Evolutionary conservation across 352 stramenopile genomes (phyloP).

Genomic region (Aphanomyces euteiches): DNA sequence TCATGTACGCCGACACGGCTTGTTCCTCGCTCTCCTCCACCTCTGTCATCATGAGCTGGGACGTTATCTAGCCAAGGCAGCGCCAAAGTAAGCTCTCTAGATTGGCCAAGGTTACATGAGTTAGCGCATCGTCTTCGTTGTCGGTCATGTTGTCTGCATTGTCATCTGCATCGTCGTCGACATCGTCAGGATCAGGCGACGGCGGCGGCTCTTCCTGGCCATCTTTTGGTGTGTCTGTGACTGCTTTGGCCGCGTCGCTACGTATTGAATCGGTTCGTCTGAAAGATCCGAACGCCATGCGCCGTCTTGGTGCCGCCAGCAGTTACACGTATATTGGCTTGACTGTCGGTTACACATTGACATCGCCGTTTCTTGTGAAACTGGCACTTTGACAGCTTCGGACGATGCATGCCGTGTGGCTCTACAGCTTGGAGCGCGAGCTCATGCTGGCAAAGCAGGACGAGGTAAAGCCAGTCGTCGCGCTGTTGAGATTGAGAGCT

Average conservation of each 20-base stretch:
- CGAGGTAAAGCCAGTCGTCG: neutral
- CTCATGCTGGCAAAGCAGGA: conserved; percentile 25
- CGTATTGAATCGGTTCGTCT: too few relatives aligned
- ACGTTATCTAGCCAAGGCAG: conserved; percentile 12
- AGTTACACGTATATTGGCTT: neutral
- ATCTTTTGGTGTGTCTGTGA: too few relatives aligned
- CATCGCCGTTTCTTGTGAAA: neutral
- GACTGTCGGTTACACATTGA: conserved; percentile 3
- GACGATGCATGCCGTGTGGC: conserved; percentile 27
- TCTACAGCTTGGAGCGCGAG: conserved; percentile 28
- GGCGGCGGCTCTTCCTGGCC: too few relatives aligned
- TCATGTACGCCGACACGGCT: conserved; percentile 64
- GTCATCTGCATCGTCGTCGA: too few relatives aligned
- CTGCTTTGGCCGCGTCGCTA: too few relatives aligned
- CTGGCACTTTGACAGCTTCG: neutral
- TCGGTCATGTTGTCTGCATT: too few relatives aligned
- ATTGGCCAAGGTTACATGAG: too few relatives aligned
- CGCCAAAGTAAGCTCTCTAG: too few relatives aligned
- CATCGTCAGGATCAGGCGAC: too few relatives aligned
- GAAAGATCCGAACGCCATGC: neutral
- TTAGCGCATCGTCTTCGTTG: too few relatives aligned
- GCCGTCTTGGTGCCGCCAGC: neutral
- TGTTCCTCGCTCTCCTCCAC: neutral
- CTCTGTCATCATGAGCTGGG: conserved; percentile 6
- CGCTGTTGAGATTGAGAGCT: neutral